Conservation (phyloP, 106 monocot genomes). For the Dendrobium huoshanense region DNA sequence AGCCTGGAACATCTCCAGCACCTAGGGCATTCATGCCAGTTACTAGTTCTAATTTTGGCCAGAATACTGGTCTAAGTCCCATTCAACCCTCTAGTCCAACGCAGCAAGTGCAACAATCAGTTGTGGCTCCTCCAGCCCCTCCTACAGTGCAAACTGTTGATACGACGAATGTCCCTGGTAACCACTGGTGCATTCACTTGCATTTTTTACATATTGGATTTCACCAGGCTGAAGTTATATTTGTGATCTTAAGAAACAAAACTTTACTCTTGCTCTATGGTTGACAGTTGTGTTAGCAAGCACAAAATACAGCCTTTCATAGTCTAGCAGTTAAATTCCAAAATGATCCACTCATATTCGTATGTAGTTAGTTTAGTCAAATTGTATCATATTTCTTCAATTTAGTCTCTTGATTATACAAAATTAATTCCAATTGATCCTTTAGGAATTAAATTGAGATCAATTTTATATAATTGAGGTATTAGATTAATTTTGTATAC, state of each 20-base stretch:
- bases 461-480: too few relatives aligned
- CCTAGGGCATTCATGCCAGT: conserved; percentile 39
- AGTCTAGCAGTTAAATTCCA: too few relatives aligned
- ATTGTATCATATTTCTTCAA: too few relatives aligned
- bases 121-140: conserved; percentile 42
- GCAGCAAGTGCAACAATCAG: conserved; percentile 33
- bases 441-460: too few relatives aligned
- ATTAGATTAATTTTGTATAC: too few relatives aligned
- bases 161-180: conserved; percentile 92
- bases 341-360: too few relatives aligned
- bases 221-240: background rate
- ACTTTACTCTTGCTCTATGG: background rate
- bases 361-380: too few relatives aligned
- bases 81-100: conserved; percentile 65
- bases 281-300: background rate
- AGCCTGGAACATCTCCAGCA: conserved; percentile 15
- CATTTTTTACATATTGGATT: background rate
- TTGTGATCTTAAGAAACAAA: background rate
- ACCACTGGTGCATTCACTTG: background rate
- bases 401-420: too few relatives aligned
- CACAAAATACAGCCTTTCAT: background rate
- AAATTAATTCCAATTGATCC: too few relatives aligned
- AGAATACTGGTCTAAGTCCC: conserved; percentile 32
- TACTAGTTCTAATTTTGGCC: conserved; percentile 27
- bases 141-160: conserved; percentile 89